Percentiles rank a stretch among this genome's conserved stretches.
phyloP scores from a whole-genome alignment of 1,284 basidiomycete species.

The Heliocybe sulcata region DNA sequence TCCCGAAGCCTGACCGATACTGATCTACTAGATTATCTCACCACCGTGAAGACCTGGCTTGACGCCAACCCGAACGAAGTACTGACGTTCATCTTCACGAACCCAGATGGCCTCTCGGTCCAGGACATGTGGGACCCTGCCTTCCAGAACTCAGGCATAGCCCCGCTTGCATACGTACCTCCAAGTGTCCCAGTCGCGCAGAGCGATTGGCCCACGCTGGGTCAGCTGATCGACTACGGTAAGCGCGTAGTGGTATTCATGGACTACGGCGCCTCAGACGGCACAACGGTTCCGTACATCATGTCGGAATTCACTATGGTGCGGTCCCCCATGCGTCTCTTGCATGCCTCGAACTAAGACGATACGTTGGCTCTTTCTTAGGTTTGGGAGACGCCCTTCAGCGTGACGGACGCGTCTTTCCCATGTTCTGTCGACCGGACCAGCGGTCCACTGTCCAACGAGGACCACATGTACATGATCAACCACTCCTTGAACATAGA shows the following conservation, averaged over 20 bases:
- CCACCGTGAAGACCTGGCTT: slow-evolving; percentile 55
- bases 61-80: slow-evolving; percentile 70
- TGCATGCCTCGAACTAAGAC: background rate
- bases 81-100: slow-evolving; percentile 65
- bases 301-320: slow-evolving; percentile 60
- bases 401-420: slow-evolving; percentile 52
- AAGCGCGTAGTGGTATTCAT: slow-evolving; percentile 70
- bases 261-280: slow-evolving; percentile 40
- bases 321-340: slow-evolving; percentile 6
- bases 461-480: slow-evolving; percentile 49
- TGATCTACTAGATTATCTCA: slow-evolving; percentile 40
- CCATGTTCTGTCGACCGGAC: slow-evolving; percentile 69
- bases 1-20: background rate
- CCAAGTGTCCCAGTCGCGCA: slow-evolving; percentile 42
- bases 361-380: slow-evolving; percentile 15
- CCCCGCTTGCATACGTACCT: slow-evolving; percentile 52
- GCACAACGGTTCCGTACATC: slow-evolving; percentile 47
- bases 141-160: slow-evolving; percentile 54
- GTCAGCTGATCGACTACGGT: slow-evolving; percentile 57
- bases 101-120: slow-evolving; percentile 52
- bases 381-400: slow-evolving; percentile 75
- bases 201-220: slow-evolving; percentile 69
- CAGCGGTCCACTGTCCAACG: slow-evolving; percentile 34
- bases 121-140: slow-evolving; percentile 44
- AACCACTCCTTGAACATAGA: slow-evolving; percentile 47